Evolutionary conservation across 2,329 filamentous ascomycete genomes (phyloP).

Genomic region (Beauveria caledonica): DNA sequence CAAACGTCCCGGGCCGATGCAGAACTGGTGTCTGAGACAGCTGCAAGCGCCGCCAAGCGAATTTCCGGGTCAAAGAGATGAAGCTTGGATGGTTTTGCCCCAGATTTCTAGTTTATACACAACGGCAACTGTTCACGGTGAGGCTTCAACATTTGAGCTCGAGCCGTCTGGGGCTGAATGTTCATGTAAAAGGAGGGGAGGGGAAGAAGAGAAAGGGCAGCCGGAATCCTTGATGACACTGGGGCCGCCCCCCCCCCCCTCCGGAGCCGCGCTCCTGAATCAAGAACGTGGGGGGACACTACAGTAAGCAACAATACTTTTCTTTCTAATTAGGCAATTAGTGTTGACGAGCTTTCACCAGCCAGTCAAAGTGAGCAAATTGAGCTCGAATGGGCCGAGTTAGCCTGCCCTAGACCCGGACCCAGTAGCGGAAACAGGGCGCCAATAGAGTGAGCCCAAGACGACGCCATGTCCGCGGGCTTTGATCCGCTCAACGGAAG

Average conservation of each 20-base stretch:
- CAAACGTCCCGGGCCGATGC: not conserved
- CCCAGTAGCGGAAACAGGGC: not conserved
- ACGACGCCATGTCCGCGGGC: conserved; percentile 9
- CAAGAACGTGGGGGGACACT: not conserved
- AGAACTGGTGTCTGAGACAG: conserved; percentile 3
- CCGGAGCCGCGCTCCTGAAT: not conserved
- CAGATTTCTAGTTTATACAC: not conserved
- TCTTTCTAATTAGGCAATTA: not conserved
- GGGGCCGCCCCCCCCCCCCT: not conserved
- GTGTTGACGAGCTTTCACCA: not conserved
- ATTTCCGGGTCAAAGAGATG: too few relatives aligned
- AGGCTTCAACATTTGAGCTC: not conserved
- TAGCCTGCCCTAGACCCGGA: not conserved
- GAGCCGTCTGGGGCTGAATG: not conserved
- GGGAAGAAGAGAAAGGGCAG: not conserved
- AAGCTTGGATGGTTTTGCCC: too few relatives aligned
- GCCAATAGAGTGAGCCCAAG: not conserved
- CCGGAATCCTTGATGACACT: not conserved
- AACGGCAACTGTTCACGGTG: not conserved
- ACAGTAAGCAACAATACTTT: not conserved
- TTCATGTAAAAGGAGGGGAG: not conserved
- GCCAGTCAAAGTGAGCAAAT: not conserved
- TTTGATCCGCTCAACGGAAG: not conserved
- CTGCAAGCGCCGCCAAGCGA: too few relatives aligned
- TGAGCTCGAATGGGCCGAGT: not conserved